Evolutionary conservation across 1,139 yeast species (phyloP), one percentile per base, ranked within the genome.

Genomic region (Hansenula sp.): DNA sequence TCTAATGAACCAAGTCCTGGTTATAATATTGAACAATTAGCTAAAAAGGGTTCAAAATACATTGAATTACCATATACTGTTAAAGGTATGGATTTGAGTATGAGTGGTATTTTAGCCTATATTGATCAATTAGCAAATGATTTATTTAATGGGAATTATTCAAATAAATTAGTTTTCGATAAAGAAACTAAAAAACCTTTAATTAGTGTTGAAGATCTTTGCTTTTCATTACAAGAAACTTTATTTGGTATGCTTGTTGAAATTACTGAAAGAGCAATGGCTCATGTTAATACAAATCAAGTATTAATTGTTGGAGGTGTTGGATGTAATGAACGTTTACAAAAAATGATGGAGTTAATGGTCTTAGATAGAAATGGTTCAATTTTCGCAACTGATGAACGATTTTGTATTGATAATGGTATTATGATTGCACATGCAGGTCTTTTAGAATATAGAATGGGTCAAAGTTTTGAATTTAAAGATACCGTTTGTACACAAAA

Each of bases 381-480:
- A 30, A 84, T 93, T 5, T 88, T 74, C 62, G 97, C 99, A 13
- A 94, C 99, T 0, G 99, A 93, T 63, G 98, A 93, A 61, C 70
- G 99, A 49, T 93, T 93, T 61, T 93, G 98, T 66, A 93, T 93
- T 42, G 99, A 93, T 62, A 93, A 93, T 59, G 98, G 99, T 11
- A 93, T 93, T 40, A 93, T 93, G 99, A 93, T 93, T 59, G 99
- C 99, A 1, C 99, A 93, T 62, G 98, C 99, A 0, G 99, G 99
- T 0, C 69, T 93, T 42, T 66, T 93, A 50, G 88, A 87, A 43
- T 90, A 83, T 61, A 74, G 98, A 59, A 87, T 84, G 72, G 97
- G 97, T 0, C 81, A 78, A 48, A 57, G 61, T 11, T 79, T 79
- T 1, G 74, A 71, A 10, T 57, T 91, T 41, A 63, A 71, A 38